Evolutionary conservation across 768 basidiomycete genomes (phyloP), one percentile per base, ranked within the genome.

Genomic region (Tylopilus intermedius): DNA sequence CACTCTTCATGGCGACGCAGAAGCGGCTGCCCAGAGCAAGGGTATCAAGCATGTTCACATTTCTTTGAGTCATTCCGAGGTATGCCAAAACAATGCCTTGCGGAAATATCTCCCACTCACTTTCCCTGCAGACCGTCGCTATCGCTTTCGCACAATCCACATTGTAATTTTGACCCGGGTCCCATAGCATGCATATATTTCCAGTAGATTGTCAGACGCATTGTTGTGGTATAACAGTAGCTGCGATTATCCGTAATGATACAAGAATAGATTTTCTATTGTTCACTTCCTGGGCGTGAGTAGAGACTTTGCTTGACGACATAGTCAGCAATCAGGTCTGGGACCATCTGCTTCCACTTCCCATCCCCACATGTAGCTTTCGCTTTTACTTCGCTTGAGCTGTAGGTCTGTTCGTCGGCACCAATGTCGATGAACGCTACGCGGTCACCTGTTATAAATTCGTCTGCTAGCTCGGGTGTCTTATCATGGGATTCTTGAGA

Each of bases 21-120:
- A 85, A 67, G 67, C 71, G 2, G 84, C 84, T 50, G 94, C 94
- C 37, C 73, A 78, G 9, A 75, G 71, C 43, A 88, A 86, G 73
- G 85, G 86, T 47, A 79, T 98, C 67, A 77, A 73, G 13, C 82
- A 79, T 60, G 76, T 95, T 58, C 75, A 90, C 62, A 73, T 99
- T 57, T 94, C 92, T 15, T 73, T 99, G 59, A 92, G 89, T 61
- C 95, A 99, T 73, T 94, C 93, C 50, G 92, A 95, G 75, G 88
- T 86, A 68, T 64, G 82, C 80, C 56, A 40, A 30, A 24, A 37
- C n/a, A 40, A 30, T 41, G 10, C 10, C 15, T 29, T 38, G 13
- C 35, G 2, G 3, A 43, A 26, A 49, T 50, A 32, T 51, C 66
- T 30, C 11, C n/a, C 13, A 10, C 58, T 69, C 56, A 64, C 46